These are phyloP conservation scores for Tricholoma furcatifolium DNA, from an alignment of 768 basidiomycete genomes.

Conservation along the genomic window DNA sequence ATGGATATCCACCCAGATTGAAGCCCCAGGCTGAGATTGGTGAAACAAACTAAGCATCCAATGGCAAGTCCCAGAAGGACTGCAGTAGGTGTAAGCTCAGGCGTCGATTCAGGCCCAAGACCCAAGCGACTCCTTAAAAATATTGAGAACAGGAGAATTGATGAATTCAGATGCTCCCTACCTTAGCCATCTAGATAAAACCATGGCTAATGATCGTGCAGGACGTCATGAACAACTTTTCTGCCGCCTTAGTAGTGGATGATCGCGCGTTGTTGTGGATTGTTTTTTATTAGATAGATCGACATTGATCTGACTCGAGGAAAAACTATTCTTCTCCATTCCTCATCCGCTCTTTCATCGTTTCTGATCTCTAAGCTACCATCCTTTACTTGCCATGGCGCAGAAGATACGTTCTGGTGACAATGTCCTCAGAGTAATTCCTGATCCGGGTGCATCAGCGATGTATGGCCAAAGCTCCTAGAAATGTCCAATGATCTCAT, in stretches of 20 bases:
- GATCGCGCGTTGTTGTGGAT: constrained; percentile 21
- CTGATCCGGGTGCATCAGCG: constrained; percentile 48
- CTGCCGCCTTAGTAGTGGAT: not conserved
- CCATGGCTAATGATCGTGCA: constrained; percentile 2
- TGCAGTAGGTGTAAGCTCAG: constrained; percentile 52
- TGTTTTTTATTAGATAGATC: constrained; percentile 13
- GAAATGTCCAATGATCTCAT: constrained; percentile 11
- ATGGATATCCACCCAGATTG: constrained; percentile 92
- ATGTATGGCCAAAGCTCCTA: constrained; percentile 37
- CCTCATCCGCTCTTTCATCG: constrained; percentile 4
- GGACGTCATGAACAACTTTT: not conserved
- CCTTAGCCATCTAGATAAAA: constrained; percentile 13
- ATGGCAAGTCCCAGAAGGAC: constrained; percentile 78
- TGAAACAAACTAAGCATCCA: constrained; percentile 87
- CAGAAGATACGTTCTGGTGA: constrained; percentile 54
- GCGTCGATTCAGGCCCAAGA: constrained; percentile 24
- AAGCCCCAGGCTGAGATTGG: constrained; percentile 85
- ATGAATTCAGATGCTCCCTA: not conserved
- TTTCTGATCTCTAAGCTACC: no score
- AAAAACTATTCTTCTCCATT: constrained; percentile 9
- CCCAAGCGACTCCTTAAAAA: constrained; percentile 6
- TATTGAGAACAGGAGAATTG: not conserved
- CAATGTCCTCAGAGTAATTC: constrained; percentile 48
- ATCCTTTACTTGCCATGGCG: constrained; percentile 28
- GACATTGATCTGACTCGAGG: constrained; percentile 4